Percentiles rank a stretch among this genome's conserved stretches.
Conservation (phyloP, 2,329 filamentous ascomycete genomes). For the Phoma sp. region DNA sequence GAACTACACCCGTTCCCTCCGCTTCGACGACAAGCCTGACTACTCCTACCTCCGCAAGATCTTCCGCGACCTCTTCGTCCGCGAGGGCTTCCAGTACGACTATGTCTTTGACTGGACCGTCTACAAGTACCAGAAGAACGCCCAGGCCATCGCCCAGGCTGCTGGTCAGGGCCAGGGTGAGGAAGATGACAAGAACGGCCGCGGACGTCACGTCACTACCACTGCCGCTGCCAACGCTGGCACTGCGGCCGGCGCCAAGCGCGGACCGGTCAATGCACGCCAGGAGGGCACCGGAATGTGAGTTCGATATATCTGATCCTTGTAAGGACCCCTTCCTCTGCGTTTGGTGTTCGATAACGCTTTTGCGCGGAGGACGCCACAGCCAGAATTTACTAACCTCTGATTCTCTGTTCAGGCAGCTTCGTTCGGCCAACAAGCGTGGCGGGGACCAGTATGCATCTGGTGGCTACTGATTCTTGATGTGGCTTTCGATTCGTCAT, state of each 20-base stretch:
- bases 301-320: slow-evolving; percentile 80
- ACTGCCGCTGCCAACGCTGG: slow-evolving; percentile 69
- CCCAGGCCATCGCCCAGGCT: slow-evolving; percentile 88
- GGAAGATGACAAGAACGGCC: slow-evolving; percentile 78
- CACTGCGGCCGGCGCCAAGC: slow-evolving; percentile 67
- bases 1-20: slow-evolving; percentile 97
- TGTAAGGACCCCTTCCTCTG: slow-evolving; percentile 89
- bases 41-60: slow-evolving; percentile 99
- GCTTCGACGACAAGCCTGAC: slow-evolving; percentile 99
- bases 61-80: slow-evolving; percentile 98
- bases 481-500: slow-evolving; percentile 50
- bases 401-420: slow-evolving; percentile 54
- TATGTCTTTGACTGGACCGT: slow-evolving; percentile 99
- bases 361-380: slow-evolving; percentile 68
- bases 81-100: slow-evolving; percentile 99
- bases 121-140: slow-evolving; percentile 99
- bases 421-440: slow-evolving; percentile 60
- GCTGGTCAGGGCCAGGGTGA: slow-evolving; percentile 68
- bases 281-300: slow-evolving; percentile 96
- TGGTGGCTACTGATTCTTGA: slow-evolving; percentile 56
- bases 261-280: slow-evolving; percentile 75
- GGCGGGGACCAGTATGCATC: slow-evolving; percentile 55
- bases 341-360: slow-evolving; percentile 80
- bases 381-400: slow-evolving; percentile 56
- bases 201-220: slow-evolving; percentile 61